These are phyloP conservation scores for Orbilia blumenaviensis DNA, from an alignment of 2,329 filamentous ascomycete species.

Conservation along the genomic window DNA sequence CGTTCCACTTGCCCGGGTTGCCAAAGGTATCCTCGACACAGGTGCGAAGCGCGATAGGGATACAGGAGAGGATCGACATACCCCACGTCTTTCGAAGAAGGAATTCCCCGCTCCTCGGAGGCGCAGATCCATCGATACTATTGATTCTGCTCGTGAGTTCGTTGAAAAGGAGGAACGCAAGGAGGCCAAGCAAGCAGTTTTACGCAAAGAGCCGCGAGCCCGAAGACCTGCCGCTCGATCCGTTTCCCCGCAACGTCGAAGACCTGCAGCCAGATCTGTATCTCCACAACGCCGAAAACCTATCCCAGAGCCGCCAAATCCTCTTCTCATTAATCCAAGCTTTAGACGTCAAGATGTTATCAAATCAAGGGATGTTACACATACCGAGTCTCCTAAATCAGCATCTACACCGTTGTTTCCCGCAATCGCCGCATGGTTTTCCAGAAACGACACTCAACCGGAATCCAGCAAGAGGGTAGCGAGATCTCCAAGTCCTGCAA, in stretches of 20 bases:
- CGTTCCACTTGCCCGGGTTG: background rate
- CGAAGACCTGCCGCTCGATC: slow-evolving; percentile 5
- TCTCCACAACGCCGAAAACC: slow-evolving; percentile 27
- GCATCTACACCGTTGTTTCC: slow-evolving; percentile 12
- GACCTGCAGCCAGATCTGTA: slow-evolving; percentile 5
- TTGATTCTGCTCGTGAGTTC: slow-evolving; percentile 9
- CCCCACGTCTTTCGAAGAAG: background rate
- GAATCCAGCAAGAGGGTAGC: background rate
- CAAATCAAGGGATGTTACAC: background rate
- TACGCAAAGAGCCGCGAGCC: background rate
- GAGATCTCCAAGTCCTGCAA: background rate
- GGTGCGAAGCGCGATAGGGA: background rate
- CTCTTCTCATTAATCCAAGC: background rate
- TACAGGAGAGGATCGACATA: background rate
- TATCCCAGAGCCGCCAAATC: background rate
- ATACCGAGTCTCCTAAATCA: background rate
- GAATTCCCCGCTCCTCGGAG: background rate
- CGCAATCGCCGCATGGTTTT: slow-evolving; percentile 25
- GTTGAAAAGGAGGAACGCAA: background rate
- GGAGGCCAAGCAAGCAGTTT: background rate
- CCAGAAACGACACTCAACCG: slow-evolving; percentile 2
- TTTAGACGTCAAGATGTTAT: background rate
- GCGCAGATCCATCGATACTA: slow-evolving; percentile 32
- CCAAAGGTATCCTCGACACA: background rate
- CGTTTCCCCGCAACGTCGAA: slow-evolving; percentile 12